These are phyloP conservation scores for Fimicolochytrium jonesii DNA, from an alignment of 192 early-diverging fungal species.

Conservation along the genomic window DNA sequence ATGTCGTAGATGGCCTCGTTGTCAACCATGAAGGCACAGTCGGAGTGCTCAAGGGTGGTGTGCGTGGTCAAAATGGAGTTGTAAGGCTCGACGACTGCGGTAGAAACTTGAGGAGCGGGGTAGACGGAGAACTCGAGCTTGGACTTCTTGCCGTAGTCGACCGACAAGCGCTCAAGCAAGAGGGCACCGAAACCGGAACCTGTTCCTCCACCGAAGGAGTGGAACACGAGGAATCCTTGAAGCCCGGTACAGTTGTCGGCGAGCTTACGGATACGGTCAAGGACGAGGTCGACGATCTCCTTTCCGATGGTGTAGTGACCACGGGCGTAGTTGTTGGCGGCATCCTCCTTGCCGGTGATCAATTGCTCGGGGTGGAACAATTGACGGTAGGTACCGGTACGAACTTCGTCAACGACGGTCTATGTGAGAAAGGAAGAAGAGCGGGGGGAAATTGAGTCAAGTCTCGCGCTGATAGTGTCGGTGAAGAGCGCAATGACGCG, in stretches of 20 bases:
- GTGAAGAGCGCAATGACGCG: no score
- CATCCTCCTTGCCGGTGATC: constrained; percentile 99
- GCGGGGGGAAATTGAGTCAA: neutral
- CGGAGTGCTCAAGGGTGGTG: constrained; percentile 97
- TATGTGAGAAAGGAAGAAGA: neutral
- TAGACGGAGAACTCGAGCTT: constrained; percentile 99
- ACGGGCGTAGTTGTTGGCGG: constrained; percentile 99
- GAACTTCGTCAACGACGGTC: constrained; percentile 97
- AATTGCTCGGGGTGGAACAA: constrained; percentile 93
- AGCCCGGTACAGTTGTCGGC: constrained; percentile 98
- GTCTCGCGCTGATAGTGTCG: constrained; percentile 2
- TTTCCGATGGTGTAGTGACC: constrained; percentile 99
- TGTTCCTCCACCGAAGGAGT: constrained; percentile 99
- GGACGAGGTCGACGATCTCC: constrained; percentile 93
- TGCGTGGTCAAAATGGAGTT: constrained; percentile 99
- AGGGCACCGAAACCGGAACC: constrained; percentile 98
- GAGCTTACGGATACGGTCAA: constrained; percentile 96
- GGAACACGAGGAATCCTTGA: constrained; percentile 99
- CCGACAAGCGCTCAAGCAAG: constrained; percentile 95
- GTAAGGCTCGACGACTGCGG: constrained; percentile 96
- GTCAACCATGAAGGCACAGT: constrained; percentile 99
- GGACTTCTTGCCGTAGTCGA: constrained; percentile 99
- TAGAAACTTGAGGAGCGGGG: constrained; percentile 96
- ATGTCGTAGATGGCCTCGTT: constrained; percentile 99
- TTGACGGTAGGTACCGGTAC: constrained; percentile 96